These are phyloP conservation scores for Akanthomyces dipterigenus DNA, from an alignment of 2,329 filamentous ascomycete species.

Conservation along the genomic window DNA sequence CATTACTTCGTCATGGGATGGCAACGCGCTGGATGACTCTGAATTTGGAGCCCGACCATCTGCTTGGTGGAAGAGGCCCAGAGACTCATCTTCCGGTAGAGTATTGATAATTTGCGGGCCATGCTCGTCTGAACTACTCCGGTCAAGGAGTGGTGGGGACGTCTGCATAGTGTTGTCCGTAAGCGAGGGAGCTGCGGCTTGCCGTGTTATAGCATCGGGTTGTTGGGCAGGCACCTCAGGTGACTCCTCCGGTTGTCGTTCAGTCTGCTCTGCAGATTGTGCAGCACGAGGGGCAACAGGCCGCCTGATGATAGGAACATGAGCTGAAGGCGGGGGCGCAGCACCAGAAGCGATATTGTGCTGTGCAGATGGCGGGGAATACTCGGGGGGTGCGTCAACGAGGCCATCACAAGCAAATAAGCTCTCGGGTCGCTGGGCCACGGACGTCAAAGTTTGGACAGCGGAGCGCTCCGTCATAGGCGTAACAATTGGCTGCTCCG, in stretches of 20 bases:
- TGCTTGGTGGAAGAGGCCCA: slow-evolving; percentile 26
- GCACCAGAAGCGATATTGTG: neutral
- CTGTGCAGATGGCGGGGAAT: slow-evolving; percentile 3
- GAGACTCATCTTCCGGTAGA: slow-evolving; percentile 20
- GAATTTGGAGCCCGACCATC: slow-evolving; percentile 16
- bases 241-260: neutral
- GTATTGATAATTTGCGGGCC: neutral
- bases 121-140: neutral
- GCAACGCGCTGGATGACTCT: slow-evolving; percentile 2
- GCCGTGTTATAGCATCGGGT: neutral
- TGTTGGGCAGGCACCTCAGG: neutral
- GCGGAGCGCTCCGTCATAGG: slow-evolving; percentile 5
- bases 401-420: slow-evolving; percentile 6
- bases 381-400: slow-evolving; percentile 11
- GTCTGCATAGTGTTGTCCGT: neutral
- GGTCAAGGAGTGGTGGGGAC: neutral
- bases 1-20: slow-evolving; percentile 23
- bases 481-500: neutral
- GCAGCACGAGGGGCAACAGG: neutral
- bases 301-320: neutral
- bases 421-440: neutral
- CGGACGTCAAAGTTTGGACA: neutral
- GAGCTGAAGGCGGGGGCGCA: neutral
- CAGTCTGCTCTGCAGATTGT: neutral
- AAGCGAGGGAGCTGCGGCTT: neutral